Conservation (phyloP, 1,284 basidiomycete species). For the Melanopsichium pennsylvanicum region DNA sequence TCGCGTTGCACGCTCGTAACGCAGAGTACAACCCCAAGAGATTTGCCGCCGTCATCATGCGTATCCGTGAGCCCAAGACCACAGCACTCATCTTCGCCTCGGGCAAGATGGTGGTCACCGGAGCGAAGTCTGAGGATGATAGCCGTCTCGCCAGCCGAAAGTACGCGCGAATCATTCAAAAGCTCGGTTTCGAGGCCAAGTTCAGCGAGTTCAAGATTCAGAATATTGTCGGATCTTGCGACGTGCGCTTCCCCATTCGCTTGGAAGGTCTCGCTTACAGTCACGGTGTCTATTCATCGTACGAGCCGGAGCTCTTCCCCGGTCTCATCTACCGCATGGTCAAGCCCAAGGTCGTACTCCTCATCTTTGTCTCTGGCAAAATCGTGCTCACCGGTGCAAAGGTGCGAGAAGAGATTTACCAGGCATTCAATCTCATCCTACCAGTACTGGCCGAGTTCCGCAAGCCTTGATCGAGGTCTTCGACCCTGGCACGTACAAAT, state of each 20-base stretch:
- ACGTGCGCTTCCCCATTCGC: constrained; percentile 99
- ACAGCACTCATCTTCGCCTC: constrained; percentile 99
- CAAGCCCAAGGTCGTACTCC: constrained; percentile 97
- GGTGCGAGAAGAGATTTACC: constrained; percentile 99
- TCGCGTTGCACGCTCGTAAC: constrained; percentile 95
- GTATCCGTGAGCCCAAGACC: constrained; percentile 99
- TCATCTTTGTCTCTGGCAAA: constrained; percentile 99
- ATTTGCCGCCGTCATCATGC: constrained; percentile 99
- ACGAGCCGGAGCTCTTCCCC: constrained; percentile 98
- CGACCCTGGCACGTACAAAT: constrained; percentile 15
- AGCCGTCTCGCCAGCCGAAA: constrained; percentile 95
- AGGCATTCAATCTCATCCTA: constrained; percentile 98
- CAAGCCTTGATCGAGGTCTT: constrained; percentile 49
- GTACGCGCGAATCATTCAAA: constrained; percentile 99
- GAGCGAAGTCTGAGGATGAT: constrained; percentile 98
- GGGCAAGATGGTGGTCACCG: constrained; percentile 99
- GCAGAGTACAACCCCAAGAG: constrained; percentile 99
- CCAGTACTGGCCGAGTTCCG: constrained; percentile 68
- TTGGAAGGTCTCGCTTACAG: constrained; percentile 96
- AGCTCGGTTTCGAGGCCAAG: constrained; percentile 98
- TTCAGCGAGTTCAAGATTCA: constrained; percentile 99
- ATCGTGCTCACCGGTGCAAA: constrained; percentile 99
- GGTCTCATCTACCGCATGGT: constrained; percentile 99
- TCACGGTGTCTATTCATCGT: constrained; percentile 97
- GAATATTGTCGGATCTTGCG: constrained; percentile 95